Percentiles rank a stretch among this genome's conserved stretches.
Conservation (phyloP, 2,329 filamentous ascomycete species). For the Sporothrix luriei region DNA sequence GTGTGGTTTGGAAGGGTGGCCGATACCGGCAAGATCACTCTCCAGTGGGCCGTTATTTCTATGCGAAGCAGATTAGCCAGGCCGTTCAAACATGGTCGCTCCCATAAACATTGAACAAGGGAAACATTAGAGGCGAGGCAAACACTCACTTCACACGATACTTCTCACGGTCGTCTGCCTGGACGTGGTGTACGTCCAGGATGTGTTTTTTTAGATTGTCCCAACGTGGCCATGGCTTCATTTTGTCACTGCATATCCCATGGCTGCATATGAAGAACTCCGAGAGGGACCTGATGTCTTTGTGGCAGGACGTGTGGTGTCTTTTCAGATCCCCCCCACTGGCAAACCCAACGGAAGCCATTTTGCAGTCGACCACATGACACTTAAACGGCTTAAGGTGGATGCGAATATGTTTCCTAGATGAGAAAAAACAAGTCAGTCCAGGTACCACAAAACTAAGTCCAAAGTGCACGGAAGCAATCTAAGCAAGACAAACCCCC, state of each 20-base stretch:
- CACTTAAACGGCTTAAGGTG: constrained; percentile 8
- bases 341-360: not conserved
- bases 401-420: not conserved
- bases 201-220: constrained; percentile 19
- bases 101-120: no score
- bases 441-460: not conserved
- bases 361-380: not conserved
- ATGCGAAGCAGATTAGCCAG: not conserved
- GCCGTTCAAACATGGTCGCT: not conserved
- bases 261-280: constrained; percentile 3
- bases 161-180: not conserved
- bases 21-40: constrained; percentile 3
- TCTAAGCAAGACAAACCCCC: no score
- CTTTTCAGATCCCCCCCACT: not conserved
- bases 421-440: not conserved
- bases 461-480: no score
- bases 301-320: constrained; percentile 13
- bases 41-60: constrained; percentile 7
- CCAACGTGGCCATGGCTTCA: constrained; percentile 10
- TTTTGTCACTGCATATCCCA: not conserved
- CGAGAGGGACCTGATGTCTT: constrained; percentile 4
- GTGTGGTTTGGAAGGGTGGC: not conserved
- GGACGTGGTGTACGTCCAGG: not conserved
- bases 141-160: constrained; percentile 15
- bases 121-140: no score